These are phyloP conservation scores for Boletus pseudopeckii DNA, from an alignment of 768 basidiomycete species.

Conservation along the genomic window DNA sequence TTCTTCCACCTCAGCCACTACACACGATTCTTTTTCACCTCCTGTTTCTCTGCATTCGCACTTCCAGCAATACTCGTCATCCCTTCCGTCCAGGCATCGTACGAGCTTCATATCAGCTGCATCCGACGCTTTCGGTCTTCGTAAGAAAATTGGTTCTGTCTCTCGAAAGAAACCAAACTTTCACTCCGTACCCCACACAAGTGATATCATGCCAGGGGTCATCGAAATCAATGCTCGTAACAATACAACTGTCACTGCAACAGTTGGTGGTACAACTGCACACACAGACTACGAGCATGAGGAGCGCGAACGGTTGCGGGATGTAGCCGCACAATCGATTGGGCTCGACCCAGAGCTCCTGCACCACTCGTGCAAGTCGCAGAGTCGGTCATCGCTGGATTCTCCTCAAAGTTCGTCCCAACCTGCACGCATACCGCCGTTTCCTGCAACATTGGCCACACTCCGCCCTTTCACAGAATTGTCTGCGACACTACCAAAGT, in stretches of 20 bases:
- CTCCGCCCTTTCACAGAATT: constrained; percentile 53
- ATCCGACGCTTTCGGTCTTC: constrained; percentile 47
- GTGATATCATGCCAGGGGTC: constrained; percentile 58
- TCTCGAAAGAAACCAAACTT: constrained; percentile 38
- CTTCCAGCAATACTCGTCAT: constrained; percentile 1
- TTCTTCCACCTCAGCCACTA: constrained; percentile 10
- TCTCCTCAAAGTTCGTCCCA: constrained; percentile 15
- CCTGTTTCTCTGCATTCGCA: constrained; percentile 3
- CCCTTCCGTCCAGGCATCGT: constrained; percentile 34
- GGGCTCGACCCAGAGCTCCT: constrained; percentile 57
- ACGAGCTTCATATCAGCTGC: constrained; percentile 51
- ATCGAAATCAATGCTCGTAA: constrained; percentile 63
- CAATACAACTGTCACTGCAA: constrained; percentile 16
- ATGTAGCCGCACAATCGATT: constrained; percentile 73
- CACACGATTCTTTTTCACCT: constrained; percentile 11
- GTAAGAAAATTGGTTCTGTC: constrained; percentile 39
- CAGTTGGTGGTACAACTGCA: constrained; percentile 21
- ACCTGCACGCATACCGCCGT: constrained; percentile 41
- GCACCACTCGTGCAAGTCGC: constrained; percentile 32
- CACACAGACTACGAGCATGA: constrained; percentile 56
- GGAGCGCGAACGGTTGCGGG: constrained; percentile 71
- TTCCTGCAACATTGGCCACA: constrained; percentile 55
- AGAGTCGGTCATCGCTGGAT: constrained; percentile 12
- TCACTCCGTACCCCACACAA: constrained; percentile 27
- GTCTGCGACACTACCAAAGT: constrained; percentile 58